Base-by-base conservation (phyloP, 2,329 filamentous ascomycete species). In the Sphaerulina populicola region DNA sequence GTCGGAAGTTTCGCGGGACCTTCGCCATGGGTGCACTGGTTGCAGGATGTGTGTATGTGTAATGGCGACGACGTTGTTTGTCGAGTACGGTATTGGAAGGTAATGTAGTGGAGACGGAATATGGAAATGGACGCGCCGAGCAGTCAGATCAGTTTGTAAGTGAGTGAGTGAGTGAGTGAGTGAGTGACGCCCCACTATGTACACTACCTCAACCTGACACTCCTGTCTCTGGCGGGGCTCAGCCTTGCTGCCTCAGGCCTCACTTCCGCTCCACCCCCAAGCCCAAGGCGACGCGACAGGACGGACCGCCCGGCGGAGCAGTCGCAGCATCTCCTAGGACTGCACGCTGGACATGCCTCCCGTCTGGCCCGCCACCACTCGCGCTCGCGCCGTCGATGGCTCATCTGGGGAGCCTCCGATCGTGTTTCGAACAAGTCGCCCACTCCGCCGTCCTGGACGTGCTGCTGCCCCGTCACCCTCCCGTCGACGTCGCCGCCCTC, bases 1-100 rank as follows among this genome's bases (percentile, higher is more conserved):
- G 81, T 67, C 91, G 85, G 70, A 98, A 98, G 75, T 97, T 97
- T 69, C 93, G 82, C 56, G 93, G 93, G 52, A 98, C 81, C 72
- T 94, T 88, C 53, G 86, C 82, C 51, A 74, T 69, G 23, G 23
- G 6, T 27, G 23, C 23, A 27, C 23, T 27, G 23, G 23, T 27
- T 27, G 23, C 23, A 18, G 18, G 79, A 82, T 83, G 46, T 21
- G 55, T 39, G 42, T 73, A n/a, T 30, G 49, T 2, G 18, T 18
- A 44, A 43, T 14, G 2, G 23, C 15, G 23, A 7, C 23, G 23
- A 27, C 23, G 23, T 27, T 27, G 23, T 27, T 27, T 27, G 23
- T 27, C 23, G 23, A 3, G 23, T 18, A 18, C 18, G 18, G 18
- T 18, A 18, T 18, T 18, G 18, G 18, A 18, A 18, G 18, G 18